phyloP scores from a whole-genome alignment of 768 basidiomycete genomes.

The Leccinum boreale region DNA sequence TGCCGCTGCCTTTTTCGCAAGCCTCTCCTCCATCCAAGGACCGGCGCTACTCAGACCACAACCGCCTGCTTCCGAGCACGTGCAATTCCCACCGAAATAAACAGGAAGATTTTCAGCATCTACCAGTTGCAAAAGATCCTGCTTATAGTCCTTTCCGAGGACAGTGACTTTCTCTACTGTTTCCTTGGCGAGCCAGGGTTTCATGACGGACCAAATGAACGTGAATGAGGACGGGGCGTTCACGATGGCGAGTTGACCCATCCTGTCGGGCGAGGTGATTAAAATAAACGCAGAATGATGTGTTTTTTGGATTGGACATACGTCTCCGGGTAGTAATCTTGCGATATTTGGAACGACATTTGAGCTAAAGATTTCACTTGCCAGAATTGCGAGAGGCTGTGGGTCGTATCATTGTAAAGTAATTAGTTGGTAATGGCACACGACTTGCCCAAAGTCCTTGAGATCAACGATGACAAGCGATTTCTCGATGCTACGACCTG shows the following conservation, averaged over 20 bases:
- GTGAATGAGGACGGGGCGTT: constrained; percentile 75
- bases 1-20: constrained; percentile 15
- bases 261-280: constrained; percentile 37
- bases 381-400: constrained; percentile 69
- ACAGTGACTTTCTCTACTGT: constrained; percentile 67
- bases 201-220: constrained; percentile 65
- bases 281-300: neutral
- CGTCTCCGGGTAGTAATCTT: constrained; percentile 80
- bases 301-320: constrained; percentile 30
- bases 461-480: constrained; percentile 67
- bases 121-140: constrained; percentile 54
- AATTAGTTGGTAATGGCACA: neutral
- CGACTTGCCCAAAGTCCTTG: constrained; percentile 61
- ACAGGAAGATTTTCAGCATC: constrained; percentile 63
- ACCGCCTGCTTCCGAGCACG: constrained; percentile 51
- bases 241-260: constrained; percentile 69
- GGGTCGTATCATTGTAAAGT: neutral
- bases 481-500: constrained; percentile 47
- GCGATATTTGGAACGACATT: constrained; percentile 67
- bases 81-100: constrained; percentile 62
- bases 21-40: constrained; percentile 65
- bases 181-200: constrained; percentile 72
- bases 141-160: constrained; percentile 57
- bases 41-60: constrained; percentile 64
- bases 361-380: constrained; percentile 65